These are phyloP conservation scores for Myrica gale DNA, from an alignment of 306 rosid species.

Conservation along the genomic window DNA sequence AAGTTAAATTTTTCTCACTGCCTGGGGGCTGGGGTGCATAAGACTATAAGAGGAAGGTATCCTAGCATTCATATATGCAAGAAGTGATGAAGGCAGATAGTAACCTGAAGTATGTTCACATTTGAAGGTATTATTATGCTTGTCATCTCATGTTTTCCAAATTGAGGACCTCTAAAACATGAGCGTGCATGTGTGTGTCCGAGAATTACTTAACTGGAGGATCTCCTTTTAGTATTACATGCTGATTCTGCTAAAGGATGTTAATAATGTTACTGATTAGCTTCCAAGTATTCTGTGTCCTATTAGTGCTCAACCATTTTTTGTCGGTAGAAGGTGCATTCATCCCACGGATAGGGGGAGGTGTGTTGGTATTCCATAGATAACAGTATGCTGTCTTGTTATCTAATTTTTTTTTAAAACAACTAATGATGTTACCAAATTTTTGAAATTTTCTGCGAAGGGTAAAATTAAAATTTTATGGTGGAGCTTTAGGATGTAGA, in stretches of 20 bases:
- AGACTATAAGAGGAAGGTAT: background rate
- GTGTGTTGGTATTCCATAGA: background rate
- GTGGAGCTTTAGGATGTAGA: background rate
- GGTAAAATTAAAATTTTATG: background rate
- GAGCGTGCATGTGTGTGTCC: no score
- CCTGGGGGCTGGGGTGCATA: background rate
- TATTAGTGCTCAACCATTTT: background rate
- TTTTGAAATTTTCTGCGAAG: background rate
- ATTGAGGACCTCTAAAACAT: background rate
- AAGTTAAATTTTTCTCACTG: background rate
- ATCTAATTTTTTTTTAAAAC: background rate
- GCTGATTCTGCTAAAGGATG: background rate
- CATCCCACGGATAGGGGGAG: background rate
- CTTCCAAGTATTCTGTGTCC: background rate
- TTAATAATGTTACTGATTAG: background rate
- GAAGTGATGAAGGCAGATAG: slow-evolving; percentile 4
- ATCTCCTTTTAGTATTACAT: background rate
- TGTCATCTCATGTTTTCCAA: background rate
- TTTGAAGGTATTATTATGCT: slow-evolving; percentile 1
- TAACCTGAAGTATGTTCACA: background rate
- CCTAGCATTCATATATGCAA: background rate
- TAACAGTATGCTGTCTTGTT: background rate
- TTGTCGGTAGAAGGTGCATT: background rate
- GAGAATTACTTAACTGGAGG: background rate
- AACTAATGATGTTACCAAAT: background rate